A percentile compares a stretch with the other conserved stretches of the same genome.
These are phyloP conservation scores for Epichloe typhina DNA, from an alignment of 2,329 filamentous ascomycete genomes.

Conservation along the genomic window DNA sequence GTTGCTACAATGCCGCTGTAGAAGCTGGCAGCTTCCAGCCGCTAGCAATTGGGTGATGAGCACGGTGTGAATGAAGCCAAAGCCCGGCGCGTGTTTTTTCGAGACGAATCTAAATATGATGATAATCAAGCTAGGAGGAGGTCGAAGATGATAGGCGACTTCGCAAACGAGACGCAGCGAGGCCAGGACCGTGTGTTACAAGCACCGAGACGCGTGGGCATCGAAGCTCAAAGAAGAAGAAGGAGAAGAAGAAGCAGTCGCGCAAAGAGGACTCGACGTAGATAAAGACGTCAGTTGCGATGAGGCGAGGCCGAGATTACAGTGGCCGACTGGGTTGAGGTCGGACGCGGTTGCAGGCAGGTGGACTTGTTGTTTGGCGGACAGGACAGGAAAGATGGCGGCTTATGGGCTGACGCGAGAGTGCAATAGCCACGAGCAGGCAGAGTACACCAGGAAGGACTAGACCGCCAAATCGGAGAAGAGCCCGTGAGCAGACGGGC, in stretches of 20 bases:
- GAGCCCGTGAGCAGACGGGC: neutral
- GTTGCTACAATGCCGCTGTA: neutral
- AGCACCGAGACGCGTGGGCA: neutral
- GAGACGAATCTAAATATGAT: neutral
- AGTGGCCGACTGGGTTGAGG: neutral
- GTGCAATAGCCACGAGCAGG: neutral
- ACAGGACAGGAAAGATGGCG: neutral
- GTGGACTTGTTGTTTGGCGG: neutral
- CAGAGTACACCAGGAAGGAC: neutral
- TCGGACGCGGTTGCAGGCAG: neutral
- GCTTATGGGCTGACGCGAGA: neutral
- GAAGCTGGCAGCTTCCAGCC: neutral
- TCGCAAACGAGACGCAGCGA: neutral
- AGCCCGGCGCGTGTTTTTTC: neutral
- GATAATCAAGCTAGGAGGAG: neutral
- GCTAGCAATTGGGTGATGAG: neutral
- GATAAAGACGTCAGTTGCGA: neutral
- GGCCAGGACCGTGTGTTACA: neutral
- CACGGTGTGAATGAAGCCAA: neutral
- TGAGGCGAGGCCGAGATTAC: neutral
- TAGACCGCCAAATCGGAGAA: neutral
- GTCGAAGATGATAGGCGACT: neutral
- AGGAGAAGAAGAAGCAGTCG: neutral
- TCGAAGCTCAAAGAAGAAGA: neutral
- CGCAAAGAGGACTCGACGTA: neutral